A percentile compares a stretch with the other conserved stretches of the same genome.
Evolutionary conservation across 352 stramenopile species (phyloP).

Genomic region (Globisporangium lucens): DNA sequence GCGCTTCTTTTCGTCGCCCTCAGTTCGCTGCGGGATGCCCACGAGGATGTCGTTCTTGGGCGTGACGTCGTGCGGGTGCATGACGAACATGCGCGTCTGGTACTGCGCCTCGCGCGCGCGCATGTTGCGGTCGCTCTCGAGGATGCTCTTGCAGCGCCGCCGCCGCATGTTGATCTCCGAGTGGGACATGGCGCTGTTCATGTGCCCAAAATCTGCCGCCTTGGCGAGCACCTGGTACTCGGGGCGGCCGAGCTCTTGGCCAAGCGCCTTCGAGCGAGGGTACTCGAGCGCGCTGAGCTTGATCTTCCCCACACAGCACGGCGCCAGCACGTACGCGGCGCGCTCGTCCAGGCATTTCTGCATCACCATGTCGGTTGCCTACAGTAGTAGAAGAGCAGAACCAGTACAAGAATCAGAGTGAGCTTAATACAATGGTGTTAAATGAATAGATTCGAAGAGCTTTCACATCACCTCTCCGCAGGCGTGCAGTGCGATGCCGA

Average conservation of each 20-base stretch:
- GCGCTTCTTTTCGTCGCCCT: constrained; percentile 3
- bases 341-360: constrained; percentile 58
- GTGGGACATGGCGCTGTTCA: constrained; percentile 34
- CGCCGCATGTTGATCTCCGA: constrained; percentile 49
- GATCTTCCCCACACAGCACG: constrained; percentile 82
- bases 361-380: constrained; percentile 79
- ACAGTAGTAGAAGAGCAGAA: background rate
- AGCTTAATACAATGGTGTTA: background rate
- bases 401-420: background rate
- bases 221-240: constrained; percentile 81
- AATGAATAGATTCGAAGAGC: background rate
- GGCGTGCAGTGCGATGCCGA: constrained; percentile 78
- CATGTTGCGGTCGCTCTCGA: constrained; percentile 78
- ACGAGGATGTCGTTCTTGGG: constrained; percentile 86
- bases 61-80: constrained; percentile 64
- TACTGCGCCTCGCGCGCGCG: constrained; percentile 52
- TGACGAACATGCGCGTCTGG: constrained; percentile 73
- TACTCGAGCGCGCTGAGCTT: constrained; percentile 61
- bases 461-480: constrained; percentile 47
- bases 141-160: constrained; percentile 73
- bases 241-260: constrained; percentile 37
- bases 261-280: constrained; percentile 49
- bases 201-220: constrained; percentile 74
- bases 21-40: constrained; percentile 37
- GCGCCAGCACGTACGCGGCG: constrained; percentile 72